These are phyloP conservation scores for Hymenoscyphus scutula DNA, from an alignment of 2,329 filamentous ascomycete genomes.

Conservation along the genomic window DNA sequence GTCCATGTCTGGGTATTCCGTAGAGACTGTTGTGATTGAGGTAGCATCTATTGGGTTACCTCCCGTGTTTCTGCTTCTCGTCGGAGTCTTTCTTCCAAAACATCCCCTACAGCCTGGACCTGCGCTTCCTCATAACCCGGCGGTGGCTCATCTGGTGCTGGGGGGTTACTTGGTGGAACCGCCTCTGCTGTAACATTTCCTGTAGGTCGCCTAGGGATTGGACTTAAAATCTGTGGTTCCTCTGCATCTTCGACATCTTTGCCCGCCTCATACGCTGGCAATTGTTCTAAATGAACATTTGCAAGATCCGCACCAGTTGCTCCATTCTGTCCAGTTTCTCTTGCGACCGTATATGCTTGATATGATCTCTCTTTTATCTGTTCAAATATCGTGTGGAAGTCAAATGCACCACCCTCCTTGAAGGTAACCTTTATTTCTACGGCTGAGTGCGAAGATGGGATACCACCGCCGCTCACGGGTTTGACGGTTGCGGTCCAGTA, in stretches of 20 bases:
- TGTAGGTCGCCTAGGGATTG: slow-evolving; percentile 24
- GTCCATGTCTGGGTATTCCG: too few relatives aligned
- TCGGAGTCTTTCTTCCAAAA: slow-evolving; percentile 67
- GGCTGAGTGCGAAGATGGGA: slow-evolving; percentile 69
- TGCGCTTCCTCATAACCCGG: slow-evolving; percentile 92
- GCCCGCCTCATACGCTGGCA: slow-evolving; percentile 79
- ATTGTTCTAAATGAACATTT: slow-evolving; percentile 75
- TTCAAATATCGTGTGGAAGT: slow-evolving; percentile 82
- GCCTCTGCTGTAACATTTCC: slow-evolving; percentile 24
- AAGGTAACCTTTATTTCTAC: slow-evolving; percentile 85
- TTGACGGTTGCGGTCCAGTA: slow-evolving; percentile 80
- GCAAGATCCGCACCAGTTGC: slow-evolving; percentile 53
- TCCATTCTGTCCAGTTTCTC: slow-evolving; percentile 60
- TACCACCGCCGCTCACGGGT: slow-evolving; percentile 79
- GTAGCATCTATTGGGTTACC: background rate
- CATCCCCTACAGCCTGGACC: slow-evolving; percentile 58
- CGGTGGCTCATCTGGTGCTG: slow-evolving; percentile 70
- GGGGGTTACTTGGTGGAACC: background rate
- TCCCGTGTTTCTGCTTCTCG: slow-evolving; percentile 63
- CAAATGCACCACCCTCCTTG: slow-evolving; percentile 91
- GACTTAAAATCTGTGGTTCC: slow-evolving; percentile 28
- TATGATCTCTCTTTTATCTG: slow-evolving; percentile 78
- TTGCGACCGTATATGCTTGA: slow-evolving; percentile 73
- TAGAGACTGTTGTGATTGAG: background rate
- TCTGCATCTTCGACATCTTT: slow-evolving; percentile 20